A percentile compares a stretch with the other conserved stretches of the same genome.
Evolutionary conservation across 352 stramenopile species (phyloP).

Genomic region (Phytophthora aleatoria): DNA sequence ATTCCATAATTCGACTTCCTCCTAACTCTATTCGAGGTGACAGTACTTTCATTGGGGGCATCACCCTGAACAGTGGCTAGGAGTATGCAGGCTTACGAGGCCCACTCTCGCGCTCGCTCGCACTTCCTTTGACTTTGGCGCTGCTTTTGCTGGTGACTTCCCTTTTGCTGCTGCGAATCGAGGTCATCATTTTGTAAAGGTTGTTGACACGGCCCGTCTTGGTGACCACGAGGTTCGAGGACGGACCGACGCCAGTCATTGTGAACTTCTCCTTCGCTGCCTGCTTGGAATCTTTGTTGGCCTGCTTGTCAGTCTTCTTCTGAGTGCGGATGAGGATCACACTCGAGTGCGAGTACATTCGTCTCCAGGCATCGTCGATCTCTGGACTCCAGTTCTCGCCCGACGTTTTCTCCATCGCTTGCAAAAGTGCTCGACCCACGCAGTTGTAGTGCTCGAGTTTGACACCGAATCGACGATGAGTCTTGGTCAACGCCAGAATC

Average conservation of each 20-base stretch:
- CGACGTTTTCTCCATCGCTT: slow-evolving; percentile 49
- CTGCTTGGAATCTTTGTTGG: slow-evolving; percentile 18
- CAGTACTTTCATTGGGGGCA: slow-evolving; percentile 1
- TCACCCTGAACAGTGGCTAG: neutral
- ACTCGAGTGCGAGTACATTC: slow-evolving; percentile 49
- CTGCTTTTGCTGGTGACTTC: slow-evolving; percentile 25
- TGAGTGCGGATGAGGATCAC: slow-evolving; percentile 47
- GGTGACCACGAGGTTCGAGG: slow-evolving; percentile 29
- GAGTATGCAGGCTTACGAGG: slow-evolving; percentile 8
- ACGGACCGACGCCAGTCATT: slow-evolving; percentile 14
- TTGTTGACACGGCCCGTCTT: slow-evolving; percentile 23
- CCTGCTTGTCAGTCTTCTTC: slow-evolving; percentile 37
- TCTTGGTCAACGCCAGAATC: slow-evolving; percentile 49
- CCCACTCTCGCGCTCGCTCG: slow-evolving; percentile 10
- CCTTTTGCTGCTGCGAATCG: slow-evolving; percentile 27
- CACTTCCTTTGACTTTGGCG: slow-evolving; percentile 15
- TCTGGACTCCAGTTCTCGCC: slow-evolving; percentile 41
- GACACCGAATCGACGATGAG: slow-evolving; percentile 52
- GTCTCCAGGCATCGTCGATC: slow-evolving; percentile 48
- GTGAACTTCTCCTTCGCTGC: slow-evolving; percentile 19
- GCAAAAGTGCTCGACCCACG: slow-evolving; percentile 40
- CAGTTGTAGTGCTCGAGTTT: slow-evolving; percentile 53
- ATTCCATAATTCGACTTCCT: slow-evolving; percentile 16
- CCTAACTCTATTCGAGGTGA: neutral
- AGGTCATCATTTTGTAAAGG: slow-evolving; percentile 30